A percentile compares a stretch with the other conserved stretches of the same genome.
These are phyloP conservation scores for Termitomyces sp. DNA, from an alignment of 768 basidiomycete genomes.

Conservation along the genomic window DNA sequence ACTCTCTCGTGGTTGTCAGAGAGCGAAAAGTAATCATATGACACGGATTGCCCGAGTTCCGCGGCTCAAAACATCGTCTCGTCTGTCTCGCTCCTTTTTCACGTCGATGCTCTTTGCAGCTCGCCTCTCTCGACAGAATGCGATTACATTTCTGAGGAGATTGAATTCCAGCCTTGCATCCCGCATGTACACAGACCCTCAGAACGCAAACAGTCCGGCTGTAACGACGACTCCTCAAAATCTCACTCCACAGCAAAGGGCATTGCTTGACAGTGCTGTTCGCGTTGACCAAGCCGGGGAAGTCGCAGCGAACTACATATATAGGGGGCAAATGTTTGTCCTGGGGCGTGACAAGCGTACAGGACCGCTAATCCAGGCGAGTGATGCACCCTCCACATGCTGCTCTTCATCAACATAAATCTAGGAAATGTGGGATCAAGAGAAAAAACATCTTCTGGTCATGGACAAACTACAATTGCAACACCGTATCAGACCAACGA, in stretches of 20 bases:
- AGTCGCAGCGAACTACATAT: conserved; percentile 94
- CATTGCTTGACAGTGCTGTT: conserved; percentile 57
- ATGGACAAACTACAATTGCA: conserved; percentile 84
- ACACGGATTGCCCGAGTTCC: conserved; percentile 1
- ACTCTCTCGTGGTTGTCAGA: not conserved
- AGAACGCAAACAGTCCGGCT: conserved; percentile 29
- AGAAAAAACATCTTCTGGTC: conserved; percentile 83
- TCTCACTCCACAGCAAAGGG: conserved; percentile 43
- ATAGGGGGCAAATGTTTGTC: conserved; percentile 78
- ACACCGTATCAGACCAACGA: conserved; percentile 78
- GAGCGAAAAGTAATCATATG: conserved; percentile 5
- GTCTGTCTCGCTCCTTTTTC: no score
- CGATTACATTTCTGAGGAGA: not conserved
- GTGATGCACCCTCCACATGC: conserved; percentile 13
- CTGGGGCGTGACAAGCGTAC: conserved; percentile 52
- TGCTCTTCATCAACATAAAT: not conserved
- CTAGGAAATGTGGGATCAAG: conserved; percentile 98
- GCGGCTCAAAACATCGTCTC: not conserved
- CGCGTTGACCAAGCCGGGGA: conserved; percentile 96
- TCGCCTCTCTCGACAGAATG: conserved; percentile 1
- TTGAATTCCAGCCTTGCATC: conserved; percentile 28
- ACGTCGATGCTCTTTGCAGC: conserved; percentile 7
- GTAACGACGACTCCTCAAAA: conserved; percentile 48
- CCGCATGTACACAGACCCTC: conserved; percentile 39
- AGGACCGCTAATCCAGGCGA: conserved; percentile 69